Base-by-base conservation (phyloP, 495 filamentous ascomycete species). In the Lepidopterella palustris region DNA sequence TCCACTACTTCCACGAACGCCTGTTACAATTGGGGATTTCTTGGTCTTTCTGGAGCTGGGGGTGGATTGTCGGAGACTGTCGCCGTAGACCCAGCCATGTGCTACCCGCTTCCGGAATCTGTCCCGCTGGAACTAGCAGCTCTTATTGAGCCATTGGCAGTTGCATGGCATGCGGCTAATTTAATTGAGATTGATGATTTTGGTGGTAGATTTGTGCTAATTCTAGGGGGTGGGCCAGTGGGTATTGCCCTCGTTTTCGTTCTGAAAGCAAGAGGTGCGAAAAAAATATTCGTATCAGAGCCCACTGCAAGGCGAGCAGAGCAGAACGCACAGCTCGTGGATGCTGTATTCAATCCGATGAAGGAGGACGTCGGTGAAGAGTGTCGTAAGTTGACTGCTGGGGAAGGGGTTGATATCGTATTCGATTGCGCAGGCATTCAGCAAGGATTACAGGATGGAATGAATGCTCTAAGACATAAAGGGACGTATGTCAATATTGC, bases 401-500 rank as follows among this genome's bases (percentile, higher is more conserved):
- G 69, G 9, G 53, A 62, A 31, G 68, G 66, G 18, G 63, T 71
- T 2, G 63, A 68, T 57, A 45, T 65, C 3, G 68, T 68, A 21
- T 67, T 71, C 39, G 68, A 71, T 45, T 67, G 66, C 45, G 64
- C 68, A 0, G 63, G 68, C 3, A 52, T 69, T n/a, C 54, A 51
- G 25, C 51, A 49, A 13, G 68, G 27, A 2, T 53, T 68, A 53
- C 52, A 60, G 26, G 68, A 64, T 39, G 66, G 68, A 8, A 60
- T 69, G 55, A 61, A 63, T 51, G 66, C 68, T 0, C 15, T 69
- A 40, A 59, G 61, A 24, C 62, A 56, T 29, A 60, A 60, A 45
- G 68, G 68, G 20, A 61, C 53, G 0, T 71, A 67, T 51, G 59
- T 67, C 21, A 71, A 71, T 53, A 63, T 69, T 25, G 68, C 68